Evolutionary conservation across 2,329 filamentous ascomycete species (phyloP).

Genomic region (Emergomyces africanus): DNA sequence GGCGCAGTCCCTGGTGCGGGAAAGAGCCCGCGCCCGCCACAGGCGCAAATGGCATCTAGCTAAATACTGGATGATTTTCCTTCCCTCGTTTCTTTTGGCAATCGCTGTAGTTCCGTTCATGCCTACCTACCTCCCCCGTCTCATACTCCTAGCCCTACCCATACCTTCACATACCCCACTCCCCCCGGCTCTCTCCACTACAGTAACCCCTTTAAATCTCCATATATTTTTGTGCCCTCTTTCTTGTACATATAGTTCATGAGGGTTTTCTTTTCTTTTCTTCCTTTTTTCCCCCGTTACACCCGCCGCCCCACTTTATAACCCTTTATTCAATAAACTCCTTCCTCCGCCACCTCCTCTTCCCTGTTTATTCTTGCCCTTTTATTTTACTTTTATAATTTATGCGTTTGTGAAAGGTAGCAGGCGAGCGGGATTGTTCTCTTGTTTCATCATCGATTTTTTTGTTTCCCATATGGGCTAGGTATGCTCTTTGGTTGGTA

Average conservation of each 20-base stretch:
- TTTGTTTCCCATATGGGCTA: background rate
- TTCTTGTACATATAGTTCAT: background rate
- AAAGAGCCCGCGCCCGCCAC: constrained; percentile 31
- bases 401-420: background rate
- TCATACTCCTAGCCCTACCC: background rate
- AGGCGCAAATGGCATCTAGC: constrained; percentile 28
- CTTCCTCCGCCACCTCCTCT: background rate
- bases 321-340: background rate
- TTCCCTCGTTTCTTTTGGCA: background rate
- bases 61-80: constrained; percentile 9
- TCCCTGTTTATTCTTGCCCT: background rate
- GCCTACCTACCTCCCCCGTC: background rate
- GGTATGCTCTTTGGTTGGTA: background rate
- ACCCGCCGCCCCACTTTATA: background rate
- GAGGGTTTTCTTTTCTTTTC: no score
- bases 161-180: background rate
- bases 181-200: background rate
- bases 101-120: background rate
- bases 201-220: background rate
- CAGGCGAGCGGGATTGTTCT: background rate
- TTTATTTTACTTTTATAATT: background rate
- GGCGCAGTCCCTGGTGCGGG: constrained; percentile 12
- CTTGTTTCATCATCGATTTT: background rate
- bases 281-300: no score
- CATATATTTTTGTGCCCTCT: background rate